A percentile compares a stretch with the other conserved stretches of the same genome.
Evolutionary conservation across 148 eudicot species (phyloP).

Genomic region (Camellia granthamiana): DNA sequence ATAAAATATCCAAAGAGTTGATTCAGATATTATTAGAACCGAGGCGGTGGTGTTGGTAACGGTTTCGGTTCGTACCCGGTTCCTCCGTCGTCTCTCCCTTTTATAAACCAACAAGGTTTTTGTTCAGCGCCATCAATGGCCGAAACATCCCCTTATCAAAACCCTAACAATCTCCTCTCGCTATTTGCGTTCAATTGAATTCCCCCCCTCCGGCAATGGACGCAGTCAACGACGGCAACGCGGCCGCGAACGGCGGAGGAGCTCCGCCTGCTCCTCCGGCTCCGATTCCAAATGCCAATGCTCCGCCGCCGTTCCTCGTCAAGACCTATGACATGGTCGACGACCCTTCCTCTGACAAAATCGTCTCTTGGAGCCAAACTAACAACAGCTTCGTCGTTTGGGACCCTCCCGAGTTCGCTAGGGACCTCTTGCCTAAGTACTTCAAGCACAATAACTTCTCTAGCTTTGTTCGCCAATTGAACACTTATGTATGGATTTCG

Average conservation of each 20-base stretch:
- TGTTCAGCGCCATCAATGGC: background rate
- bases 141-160: background rate
- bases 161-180: conserved; percentile 2
- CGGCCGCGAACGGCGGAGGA: background rate
- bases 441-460: conserved; percentile 94
- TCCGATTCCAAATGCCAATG: conserved; percentile 40
- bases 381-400: conserved; percentile 83
- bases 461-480: conserved; percentile 84
- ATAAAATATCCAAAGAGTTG: no score
- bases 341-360: conserved; percentile 55
- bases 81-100: background rate
- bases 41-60: no score
- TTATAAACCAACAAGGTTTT: conserved; percentile 5
- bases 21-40: no score
- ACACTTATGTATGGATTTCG: conserved; percentile 63
- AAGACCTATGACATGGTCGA: conserved; percentile 84
- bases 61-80: no score
- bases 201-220: conserved; percentile 4
- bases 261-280: conserved; percentile 26
- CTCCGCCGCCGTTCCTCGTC: conserved; percentile 66
- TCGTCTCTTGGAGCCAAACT: conserved; percentile 78
- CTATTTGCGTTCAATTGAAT: background rate
- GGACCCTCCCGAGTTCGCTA: conserved; percentile 80
- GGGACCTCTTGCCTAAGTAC: conserved; percentile 73
- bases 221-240: background rate